These are phyloP conservation scores for Delitschia confertaspora DNA, from an alignment of 495 filamentous ascomycete species.

Conservation along the genomic window DNA sequence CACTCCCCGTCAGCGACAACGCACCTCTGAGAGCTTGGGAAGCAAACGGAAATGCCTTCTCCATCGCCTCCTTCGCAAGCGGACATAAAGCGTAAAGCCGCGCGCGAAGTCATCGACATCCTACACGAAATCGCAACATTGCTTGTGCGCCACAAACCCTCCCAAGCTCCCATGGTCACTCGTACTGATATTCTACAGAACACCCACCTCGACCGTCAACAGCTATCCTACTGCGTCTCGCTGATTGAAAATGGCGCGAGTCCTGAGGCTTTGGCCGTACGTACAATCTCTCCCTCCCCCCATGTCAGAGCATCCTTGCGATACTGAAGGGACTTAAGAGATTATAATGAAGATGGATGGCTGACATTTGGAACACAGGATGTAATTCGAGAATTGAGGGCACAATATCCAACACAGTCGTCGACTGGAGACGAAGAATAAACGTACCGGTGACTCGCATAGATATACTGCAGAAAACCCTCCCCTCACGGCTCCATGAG, in stretches of 20 bases:
- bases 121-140: slow-evolving; percentile 88
- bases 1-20: neutral
- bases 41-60: slow-evolving; percentile 18
- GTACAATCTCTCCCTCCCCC: slow-evolving; percentile 27
- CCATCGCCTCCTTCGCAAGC: slow-evolving; percentile 11
- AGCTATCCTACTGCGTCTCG: slow-evolving; percentile 87
- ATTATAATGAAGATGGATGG: slow-evolving; percentile 1
- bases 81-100: slow-evolving; percentile 76
- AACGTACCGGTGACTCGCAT: neutral
- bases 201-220: slow-evolving; percentile 79
- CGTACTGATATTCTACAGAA: slow-evolving; percentile 49
- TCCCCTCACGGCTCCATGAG: no score
- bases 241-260: slow-evolving; percentile 96
- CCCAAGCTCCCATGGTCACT: neutral
- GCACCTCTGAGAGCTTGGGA: no score
- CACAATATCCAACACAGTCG: slow-evolving; percentile 22
- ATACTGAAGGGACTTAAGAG: neutral
- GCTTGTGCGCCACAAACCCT: slow-evolving; percentile 46
- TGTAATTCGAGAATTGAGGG: slow-evolving; percentile 32
- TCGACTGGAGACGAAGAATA: slow-evolving; percentile 3
- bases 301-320: neutral
- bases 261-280: slow-evolving; percentile 86
- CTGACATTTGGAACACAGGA: slow-evolving; percentile 23
- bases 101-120: slow-evolving; percentile 93
- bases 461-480: no score